Evolutionary conservation across 2,329 filamentous ascomycete species (phyloP).

Genomic region (Pseudocercospora musae): DNA sequence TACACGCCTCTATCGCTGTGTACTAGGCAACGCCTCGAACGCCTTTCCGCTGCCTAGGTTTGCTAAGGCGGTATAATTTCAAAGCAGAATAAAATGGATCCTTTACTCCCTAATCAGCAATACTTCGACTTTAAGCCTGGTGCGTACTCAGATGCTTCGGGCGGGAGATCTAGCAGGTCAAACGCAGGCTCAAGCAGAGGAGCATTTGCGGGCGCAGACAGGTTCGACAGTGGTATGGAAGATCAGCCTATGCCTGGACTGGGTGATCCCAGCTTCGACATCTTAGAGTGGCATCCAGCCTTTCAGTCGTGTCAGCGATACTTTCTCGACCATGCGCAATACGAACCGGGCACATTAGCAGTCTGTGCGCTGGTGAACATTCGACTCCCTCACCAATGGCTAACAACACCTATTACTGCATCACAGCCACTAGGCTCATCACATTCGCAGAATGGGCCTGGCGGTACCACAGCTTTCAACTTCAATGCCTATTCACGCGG

Average conservation of each 20-base stretch:
- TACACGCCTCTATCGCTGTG: conserved; percentile 1
- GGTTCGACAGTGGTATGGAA: conserved; percentile 19
- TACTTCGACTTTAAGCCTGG: neutral
- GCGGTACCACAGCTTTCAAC: conserved; percentile 9
- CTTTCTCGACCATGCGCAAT: conserved; percentile 88
- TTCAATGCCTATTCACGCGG: conserved; percentile 36
- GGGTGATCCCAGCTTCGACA: conserved; percentile 60
- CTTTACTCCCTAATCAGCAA: neutral
- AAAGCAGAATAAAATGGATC: neutral
- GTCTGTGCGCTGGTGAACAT: conserved; percentile 92
- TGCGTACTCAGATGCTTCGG: conserved; percentile 1
- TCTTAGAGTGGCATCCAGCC: conserved; percentile 89
- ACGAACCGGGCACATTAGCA: conserved; percentile 77
- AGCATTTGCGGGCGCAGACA: conserved; percentile 2
- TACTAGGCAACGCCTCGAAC: neutral
- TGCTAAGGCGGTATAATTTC: neutral
- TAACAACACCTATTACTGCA: conserved; percentile 48
- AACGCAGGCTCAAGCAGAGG: conserved; percentile 1
- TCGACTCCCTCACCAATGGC: conserved; percentile 77
- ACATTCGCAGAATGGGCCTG: neutral
- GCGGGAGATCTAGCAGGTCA: neutral
- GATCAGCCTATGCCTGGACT: conserved; percentile 21
- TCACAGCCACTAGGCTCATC: conserved; percentile 13
- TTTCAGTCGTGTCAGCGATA: conserved; percentile 88
- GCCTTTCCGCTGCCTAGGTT: neutral